phyloP scores from a whole-genome alignment of 2,329 filamentous ascomycete genomes.

The Alternaria rosae region DNA sequence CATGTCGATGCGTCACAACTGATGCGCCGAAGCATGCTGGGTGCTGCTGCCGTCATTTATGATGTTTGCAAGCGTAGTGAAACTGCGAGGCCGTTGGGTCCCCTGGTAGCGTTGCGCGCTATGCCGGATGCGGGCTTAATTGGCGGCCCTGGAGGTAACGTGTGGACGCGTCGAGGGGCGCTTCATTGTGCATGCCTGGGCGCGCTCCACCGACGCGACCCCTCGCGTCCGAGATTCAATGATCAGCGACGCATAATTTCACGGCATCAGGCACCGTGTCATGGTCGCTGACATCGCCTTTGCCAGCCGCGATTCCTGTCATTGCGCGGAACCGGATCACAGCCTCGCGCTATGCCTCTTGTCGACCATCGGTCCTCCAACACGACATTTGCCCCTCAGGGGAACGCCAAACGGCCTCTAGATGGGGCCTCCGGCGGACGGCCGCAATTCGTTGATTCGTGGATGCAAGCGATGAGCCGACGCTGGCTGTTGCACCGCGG shows the following conservation, averaged over 20 bases:
- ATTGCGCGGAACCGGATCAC: conserved; percentile 27
- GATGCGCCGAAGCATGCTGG: background rate
- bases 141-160: conserved; percentile 16
- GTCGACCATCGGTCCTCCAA: conserved; percentile 25
- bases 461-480: conserved; percentile 30
- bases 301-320: conserved; percentile 15
- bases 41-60: background rate
- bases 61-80: background rate
- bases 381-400: conserved; percentile 34
- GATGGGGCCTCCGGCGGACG: conserved; percentile 20
- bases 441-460: conserved; percentile 35
- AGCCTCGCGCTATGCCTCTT: conserved; percentile 12
- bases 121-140: conserved; percentile 9
- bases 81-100: conserved; percentile 14
- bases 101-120: background rate
- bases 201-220: conserved; percentile 8
- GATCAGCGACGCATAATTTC: conserved; percentile 25
- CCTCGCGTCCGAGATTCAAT: conserved; percentile 9
- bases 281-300: conserved; percentile 9
- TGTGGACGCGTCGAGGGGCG: conserved; percentile 20
- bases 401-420: conserved; percentile 32
- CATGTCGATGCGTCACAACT: background rate
- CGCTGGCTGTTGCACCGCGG: conserved; percentile 39
- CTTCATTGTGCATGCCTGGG: conserved; percentile 9
- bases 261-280: conserved; percentile 18